Percentiles rank a stretch among this genome's conserved stretches.
Evolutionary conservation across 2,329 filamentous ascomycete species (phyloP).

Genomic region (Blumeria graminis): DNA sequence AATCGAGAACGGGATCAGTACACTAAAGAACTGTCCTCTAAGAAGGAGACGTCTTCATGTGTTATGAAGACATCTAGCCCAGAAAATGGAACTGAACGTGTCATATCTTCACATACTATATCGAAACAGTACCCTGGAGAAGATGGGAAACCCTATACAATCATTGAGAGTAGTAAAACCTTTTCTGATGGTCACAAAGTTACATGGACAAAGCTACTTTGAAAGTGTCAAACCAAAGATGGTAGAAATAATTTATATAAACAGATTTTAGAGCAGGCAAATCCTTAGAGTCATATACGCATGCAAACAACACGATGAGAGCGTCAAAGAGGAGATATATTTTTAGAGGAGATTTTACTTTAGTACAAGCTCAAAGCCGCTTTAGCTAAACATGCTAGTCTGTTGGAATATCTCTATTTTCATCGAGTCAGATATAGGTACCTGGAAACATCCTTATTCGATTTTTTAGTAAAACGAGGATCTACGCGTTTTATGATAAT

Average conservation of each 20-base stretch:
- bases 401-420: too few relatives aligned
- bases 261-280: slow-evolving; percentile 4
- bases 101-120: slow-evolving; percentile 10
- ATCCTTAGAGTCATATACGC: not conserved
- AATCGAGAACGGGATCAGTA: not conserved
- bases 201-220: too few relatives aligned
- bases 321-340: too few relatives aligned
- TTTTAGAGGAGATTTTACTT: too few relatives aligned
- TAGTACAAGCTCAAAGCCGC: too few relatives aligned
- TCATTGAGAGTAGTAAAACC: slow-evolving; percentile 9
- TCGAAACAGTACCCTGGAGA: slow-evolving; percentile 7
- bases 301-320: too few relatives aligned
- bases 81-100: slow-evolving; percentile 4
- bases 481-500: too few relatives aligned
- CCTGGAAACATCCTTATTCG: too few relatives aligned
- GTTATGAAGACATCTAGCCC: not conserved
- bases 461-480: too few relatives aligned
- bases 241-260: slow-evolving; percentile 5
- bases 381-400: too few relatives aligned
- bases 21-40: not conserved
- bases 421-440: too few relatives aligned
- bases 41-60: not conserved
- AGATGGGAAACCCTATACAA: slow-evolving; percentile 11
- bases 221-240: too few relatives aligned
- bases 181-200: slow-evolving; percentile 8